Evolutionary conservation across 208 protist genomes (phyloP), one percentile per base, ranked within the genome.

Genomic region (Crithidia sp.): DNA sequence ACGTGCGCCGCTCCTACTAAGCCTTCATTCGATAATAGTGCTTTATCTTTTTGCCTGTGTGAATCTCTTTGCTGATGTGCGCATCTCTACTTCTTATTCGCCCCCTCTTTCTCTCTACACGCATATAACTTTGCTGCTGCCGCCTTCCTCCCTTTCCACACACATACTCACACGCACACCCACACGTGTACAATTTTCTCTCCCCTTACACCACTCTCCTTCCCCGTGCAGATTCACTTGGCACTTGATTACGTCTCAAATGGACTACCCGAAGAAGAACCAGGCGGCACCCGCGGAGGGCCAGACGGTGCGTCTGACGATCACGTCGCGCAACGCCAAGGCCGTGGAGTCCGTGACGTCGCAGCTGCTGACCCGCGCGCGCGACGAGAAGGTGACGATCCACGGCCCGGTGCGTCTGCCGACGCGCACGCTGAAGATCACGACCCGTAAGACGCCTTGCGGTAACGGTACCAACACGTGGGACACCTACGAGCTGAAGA

Each of bases 381-480:
- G 96, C 81, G 93, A 99, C 68, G 93, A 99, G 86, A 93, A 98
- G 65, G 86, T 99, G 67, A 90, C 86, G 79, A 95, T 99, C 74
- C 97, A 97, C 76, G 99, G 99, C 58, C 99, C 99, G 71, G 94
- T 99, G 77, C 98, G 99, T 79, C 93, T 99, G 62, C 99, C 99
- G 65, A 99, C 98, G 74, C 99, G 99, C 86, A 89, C 88, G 59
- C 96, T 99, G 76, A 93, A 91, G 74, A 97, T 99, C 78, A 99
- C 98, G 54, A 99, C 98, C 74, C 92, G 99, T 82, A 99, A 99
- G 90, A 99, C 98, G 60, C 98, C 99, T 77, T 99, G 98, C 95
- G 99, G 99, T 98, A 98, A 99, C 88, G 99, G 99, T 97, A 99
- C 99, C 77, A 99, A 99, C 89, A 99, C 99, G 55, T 99, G 98